phyloP scores from a whole-genome alignment of 1,139 yeast species.

The Pichia sp. region DNA sequence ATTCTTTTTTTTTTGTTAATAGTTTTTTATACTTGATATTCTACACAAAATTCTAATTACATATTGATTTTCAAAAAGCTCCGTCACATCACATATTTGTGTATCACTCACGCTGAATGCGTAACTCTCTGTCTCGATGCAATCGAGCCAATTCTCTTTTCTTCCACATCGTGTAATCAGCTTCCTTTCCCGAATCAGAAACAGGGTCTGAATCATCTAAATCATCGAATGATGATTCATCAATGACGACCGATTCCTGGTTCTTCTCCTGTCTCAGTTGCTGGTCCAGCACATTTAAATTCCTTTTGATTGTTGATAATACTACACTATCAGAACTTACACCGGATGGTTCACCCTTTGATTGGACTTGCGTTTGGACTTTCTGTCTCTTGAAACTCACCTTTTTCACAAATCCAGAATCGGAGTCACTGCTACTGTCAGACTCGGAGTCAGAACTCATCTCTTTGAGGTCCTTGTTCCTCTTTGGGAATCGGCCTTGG shows the following conservation, averaged over 20 bases:
- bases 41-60: too few species aligned
- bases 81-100: background rate
- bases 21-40: too few species aligned
- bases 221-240: background rate
- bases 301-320: background rate
- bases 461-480: too few species aligned
- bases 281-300: background rate
- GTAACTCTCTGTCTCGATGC: constrained; percentile 7
- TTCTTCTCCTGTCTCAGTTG: background rate
- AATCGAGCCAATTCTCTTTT: constrained; percentile 8
- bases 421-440: background rate
- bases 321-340: too few species aligned
- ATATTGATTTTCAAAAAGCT: background rate
- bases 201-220: constrained; percentile 4
- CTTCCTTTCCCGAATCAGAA: background rate
- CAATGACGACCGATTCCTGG: background rate
- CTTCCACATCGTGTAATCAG: constrained; percentile 2
- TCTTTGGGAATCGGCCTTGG: too few species aligned
- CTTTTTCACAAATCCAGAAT: background rate
- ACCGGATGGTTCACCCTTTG: too few species aligned
- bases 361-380: too few species aligned
- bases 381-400: background rate
- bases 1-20: too few species aligned
- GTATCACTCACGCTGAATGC: constrained; percentile 4
- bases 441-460: too few species aligned